Conservation (phyloP, 495 filamentous ascomycete genomes). For the Rhizodiscina lignyota region DNA sequence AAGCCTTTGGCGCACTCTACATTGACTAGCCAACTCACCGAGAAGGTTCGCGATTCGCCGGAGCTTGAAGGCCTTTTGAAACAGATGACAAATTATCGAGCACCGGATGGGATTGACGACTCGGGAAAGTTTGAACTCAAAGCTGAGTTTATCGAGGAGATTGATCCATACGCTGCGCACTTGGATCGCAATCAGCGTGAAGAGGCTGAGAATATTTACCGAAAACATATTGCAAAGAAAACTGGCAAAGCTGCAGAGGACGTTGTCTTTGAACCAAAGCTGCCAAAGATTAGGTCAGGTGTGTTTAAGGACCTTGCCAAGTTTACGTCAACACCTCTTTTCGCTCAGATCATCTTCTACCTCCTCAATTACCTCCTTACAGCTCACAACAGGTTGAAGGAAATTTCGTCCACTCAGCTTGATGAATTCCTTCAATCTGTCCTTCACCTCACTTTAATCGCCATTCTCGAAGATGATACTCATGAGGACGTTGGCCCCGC, state of each 20-base stretch:
- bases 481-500: conserved; percentile 35
- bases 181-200: conserved; percentile 96
- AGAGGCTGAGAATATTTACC: conserved; percentile 80
- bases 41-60: conserved; percentile 68
- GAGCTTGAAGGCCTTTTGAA: conserved; percentile 68
- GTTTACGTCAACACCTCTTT: conserved; percentile 71
- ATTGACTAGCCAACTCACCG: conserved; percentile 60
- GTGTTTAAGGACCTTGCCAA: conserved; percentile 55
- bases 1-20: conserved; percentile 90
- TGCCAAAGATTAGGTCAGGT: conserved; percentile 60
- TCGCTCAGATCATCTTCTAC: conserved; percentile 82
- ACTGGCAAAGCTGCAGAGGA: conserved; percentile 66
- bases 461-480: conserved; percentile 61
- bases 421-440: conserved; percentile 87
- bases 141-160: conserved; percentile 59
- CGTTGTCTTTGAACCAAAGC: conserved; percentile 82
- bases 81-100: conserved; percentile 73
- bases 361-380: conserved; percentile 57
- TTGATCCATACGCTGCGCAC: conserved; percentile 89
- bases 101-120: conserved; percentile 82
- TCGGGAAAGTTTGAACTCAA: conserved; percentile 89
- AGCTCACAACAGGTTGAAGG: conserved; percentile 23
- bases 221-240: conserved; percentile 71
- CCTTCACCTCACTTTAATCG: conserved; percentile 69
- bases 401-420: conserved; percentile 61